Base-by-base conservation (phyloP, 345 rosid genomes). In the Syzygium grande region DNA sequence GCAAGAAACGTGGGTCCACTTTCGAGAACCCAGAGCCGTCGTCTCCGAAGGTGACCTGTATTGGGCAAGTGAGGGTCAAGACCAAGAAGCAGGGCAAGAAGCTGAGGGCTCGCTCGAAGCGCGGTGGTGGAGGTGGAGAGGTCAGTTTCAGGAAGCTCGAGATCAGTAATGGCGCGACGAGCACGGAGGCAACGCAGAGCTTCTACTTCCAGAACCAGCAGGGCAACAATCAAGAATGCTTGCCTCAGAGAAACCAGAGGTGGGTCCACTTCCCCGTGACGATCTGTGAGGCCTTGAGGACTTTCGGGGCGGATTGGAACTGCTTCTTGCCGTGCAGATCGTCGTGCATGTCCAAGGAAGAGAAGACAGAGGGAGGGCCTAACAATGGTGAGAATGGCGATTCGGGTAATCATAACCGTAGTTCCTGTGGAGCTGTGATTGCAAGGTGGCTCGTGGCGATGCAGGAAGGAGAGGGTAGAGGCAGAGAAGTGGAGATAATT, bases 61-160 rank as follows among this genome's bases (percentile, higher is more conserved):
- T 97, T n/a, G 99, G 99, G 15, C 99, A 96, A 83, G 99, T 97
- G n/a, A 90, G 99, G 52, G 99, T 97, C 10, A 97, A 97, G 93
- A 95, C 99, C 22, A 97, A 97, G 93, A 97, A 96, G 89, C 98
- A 97, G 63, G 96, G 95, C 27, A 96, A 92, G 93, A 96, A 94
- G 91, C 90, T 95, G 83, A 88, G 95, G 86, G 91, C 95, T 27
- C 92, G 96, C 94, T 95, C 98, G 51, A 90, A 90, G 51, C 92
- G 94, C n/a, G 88, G 92, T 86, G 94, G 94, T 7, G 91, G 94
- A 22, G 88, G 92, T 86, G 94, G 96, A 11, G 98, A 96, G 68
- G 90, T 91, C 19, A 95, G 97, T 84, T 96, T 96, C 86, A 90
- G 97, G 84, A 95, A 93, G 89, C 87, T 90, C 25, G 96, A 93